Evolutionary conservation across 306 rosid species (phyloP), one percentile per base, ranked within the genome.

Genomic region (Cicer bijugum): DNA sequence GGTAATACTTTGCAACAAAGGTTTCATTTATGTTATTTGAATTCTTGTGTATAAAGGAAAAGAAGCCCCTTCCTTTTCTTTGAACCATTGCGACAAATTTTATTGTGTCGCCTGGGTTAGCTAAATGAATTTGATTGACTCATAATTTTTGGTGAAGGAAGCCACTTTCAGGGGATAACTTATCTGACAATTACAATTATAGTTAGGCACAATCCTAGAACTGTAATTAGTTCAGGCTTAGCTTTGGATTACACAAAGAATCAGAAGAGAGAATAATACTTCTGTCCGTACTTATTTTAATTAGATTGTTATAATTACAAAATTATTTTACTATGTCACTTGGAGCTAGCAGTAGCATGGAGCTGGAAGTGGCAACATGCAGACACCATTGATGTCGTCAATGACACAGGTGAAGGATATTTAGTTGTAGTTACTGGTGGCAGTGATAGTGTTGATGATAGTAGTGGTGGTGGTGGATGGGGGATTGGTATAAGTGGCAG

Each of bases 1-100:
- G 92, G 98, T 88, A 84, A 69, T 74, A 11, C 57, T 47, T 79
- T 82, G 7, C 50, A 42, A 52, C 39, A 0, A 19, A 45, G 6
- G 37, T n/a, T 67, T 44, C 33, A 40, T 33, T 71, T 56, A 6
- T 71, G 60, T 61, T 38, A 23, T 45, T 58, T 79, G 58, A 20
- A 7, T 48, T 7, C 3, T 48, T 28, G 35, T 28, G 35, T 28
- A 28, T 28, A 28, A 28, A 28, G 35, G 5, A 53, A 53, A 53
- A 53, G 5, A 53, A 16, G 6, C 59, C 3, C 33, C 33, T 17
- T 16, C 59, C 12, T 1, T 53, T 53, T 16, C 59, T 53, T 17
- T 8, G 33, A 16, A 52, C 33, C 23, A 15, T 16, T 23, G 28
- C 9, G 20, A 52, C 0, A 12, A 59, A 12, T 12, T 58, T 28